These are phyloP conservation scores for Suhomyces sp. DNA, from an alignment of 805 yeast genomes.

Conservation along the genomic window DNA sequence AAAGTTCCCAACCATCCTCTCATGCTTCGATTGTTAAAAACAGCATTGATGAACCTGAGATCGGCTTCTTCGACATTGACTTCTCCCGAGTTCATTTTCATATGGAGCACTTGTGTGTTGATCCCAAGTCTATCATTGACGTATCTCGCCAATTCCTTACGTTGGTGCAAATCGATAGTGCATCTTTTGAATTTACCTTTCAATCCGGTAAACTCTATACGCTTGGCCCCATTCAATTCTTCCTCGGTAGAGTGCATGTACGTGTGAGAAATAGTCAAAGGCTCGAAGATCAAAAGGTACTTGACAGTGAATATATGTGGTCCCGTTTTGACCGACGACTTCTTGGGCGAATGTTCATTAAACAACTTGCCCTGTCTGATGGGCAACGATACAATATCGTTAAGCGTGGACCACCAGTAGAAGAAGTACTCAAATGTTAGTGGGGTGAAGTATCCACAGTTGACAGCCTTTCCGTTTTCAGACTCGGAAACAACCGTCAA, in stretches of 20 bases:
- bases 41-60: constrained; percentile 61
- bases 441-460: constrained; percentile 39
- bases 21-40: constrained; percentile 54
- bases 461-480: constrained; percentile 26
- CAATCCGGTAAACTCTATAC: constrained; percentile 36
- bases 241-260: constrained; percentile 29
- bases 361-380: constrained; percentile 35
- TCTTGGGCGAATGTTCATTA: constrained; percentile 11
- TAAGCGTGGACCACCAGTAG: constrained; percentile 41
- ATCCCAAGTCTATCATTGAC: constrained; percentile 37
- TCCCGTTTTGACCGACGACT: constrained; percentile 34
- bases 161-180: constrained; percentile 38
- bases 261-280: constrained; percentile 36
- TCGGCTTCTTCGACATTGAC: constrained; percentile 69
- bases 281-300: constrained; percentile 39
- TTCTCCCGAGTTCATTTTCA: constrained; percentile 65
- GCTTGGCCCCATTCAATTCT: constrained; percentile 17
- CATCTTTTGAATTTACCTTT: constrained; percentile 35
- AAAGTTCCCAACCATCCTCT: constrained; percentile 17
- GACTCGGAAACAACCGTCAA: constrained; percentile 37
- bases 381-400: constrained; percentile 32
- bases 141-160: constrained; percentile 34
- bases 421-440: constrained; percentile 37
- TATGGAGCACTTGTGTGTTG: constrained; percentile 40
- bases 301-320: constrained; percentile 40